phyloP scores from a whole-genome alignment of 345 rosid species.

The Erysimum cheiranthoides region DNA sequence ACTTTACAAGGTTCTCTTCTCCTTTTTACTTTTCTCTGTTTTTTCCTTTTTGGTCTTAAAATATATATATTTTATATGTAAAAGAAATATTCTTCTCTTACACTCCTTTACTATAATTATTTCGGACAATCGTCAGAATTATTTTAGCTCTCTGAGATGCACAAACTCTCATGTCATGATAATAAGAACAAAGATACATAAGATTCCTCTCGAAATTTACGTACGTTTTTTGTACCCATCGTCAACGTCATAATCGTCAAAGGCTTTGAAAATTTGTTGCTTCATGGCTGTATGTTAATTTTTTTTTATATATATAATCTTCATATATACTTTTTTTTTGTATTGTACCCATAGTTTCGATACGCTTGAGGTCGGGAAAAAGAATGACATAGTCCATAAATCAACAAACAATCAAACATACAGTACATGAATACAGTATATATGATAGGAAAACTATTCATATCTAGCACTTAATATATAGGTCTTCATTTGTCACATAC shows the following conservation, averaged over 20 bases:
- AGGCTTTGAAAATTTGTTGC: slow-evolving; percentile 35
- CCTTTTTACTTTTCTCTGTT: slow-evolving; percentile 34
- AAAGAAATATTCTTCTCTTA: slow-evolving; percentile 29
- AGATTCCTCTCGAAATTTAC: slow-evolving; percentile 48
- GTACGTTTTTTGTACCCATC: slow-evolving; percentile 46
- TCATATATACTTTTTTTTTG: background rate
- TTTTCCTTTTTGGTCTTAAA: background rate
- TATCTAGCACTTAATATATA: background rate
- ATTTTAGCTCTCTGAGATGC: slow-evolving; percentile 42
- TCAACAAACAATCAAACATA: slow-evolving; percentile 1
- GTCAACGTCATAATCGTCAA: slow-evolving; percentile 47
- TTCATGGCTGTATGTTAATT: slow-evolving; percentile 16
- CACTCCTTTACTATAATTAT: slow-evolving; percentile 17
- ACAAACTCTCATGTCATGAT: slow-evolving; percentile 51
- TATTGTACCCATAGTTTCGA: background rate
- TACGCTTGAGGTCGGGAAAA: background rate
- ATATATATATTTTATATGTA: background rate
- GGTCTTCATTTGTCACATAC: background rate
- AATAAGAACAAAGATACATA: slow-evolving; percentile 40
- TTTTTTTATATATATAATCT: background rate
- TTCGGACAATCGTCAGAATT: slow-evolving; percentile 42
- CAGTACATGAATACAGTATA: too few relatives aligned
- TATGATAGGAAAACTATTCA: background rate
- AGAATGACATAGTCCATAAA: background rate
- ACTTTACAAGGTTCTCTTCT: slow-evolving; percentile 46